Evolutionary conservation across 768 basidiomycete genomes (phyloP).

Genomic region (Multifurca ochricompacta): DNA sequence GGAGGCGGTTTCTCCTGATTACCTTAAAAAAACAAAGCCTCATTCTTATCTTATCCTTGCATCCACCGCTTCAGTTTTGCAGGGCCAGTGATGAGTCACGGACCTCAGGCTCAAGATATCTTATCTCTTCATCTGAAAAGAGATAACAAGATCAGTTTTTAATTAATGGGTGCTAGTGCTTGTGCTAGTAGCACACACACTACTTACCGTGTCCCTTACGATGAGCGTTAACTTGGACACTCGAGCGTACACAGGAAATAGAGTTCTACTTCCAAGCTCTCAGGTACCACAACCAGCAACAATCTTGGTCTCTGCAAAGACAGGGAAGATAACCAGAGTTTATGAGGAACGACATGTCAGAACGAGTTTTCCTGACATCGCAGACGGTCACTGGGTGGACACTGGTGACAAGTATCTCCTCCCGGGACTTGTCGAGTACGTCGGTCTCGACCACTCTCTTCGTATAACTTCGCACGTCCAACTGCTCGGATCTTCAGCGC

Average conservation of each 20-base stretch:
- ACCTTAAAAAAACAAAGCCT: neutral
- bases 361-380: conserved; percentile 22
- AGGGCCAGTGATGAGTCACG: neutral
- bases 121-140: neutral
- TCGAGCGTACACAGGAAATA: conserved; percentile 11
- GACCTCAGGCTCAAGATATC: conserved; percentile 4
- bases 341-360: conserved; percentile 18
- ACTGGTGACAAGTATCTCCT: conserved; percentile 36
- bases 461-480: neutral
- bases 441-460: conserved; percentile 1
- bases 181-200: neutral
- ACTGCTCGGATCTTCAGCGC: conserved; percentile 38
- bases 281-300: conserved; percentile 31
- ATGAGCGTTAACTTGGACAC: conserved; percentile 2
- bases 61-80: neutral
- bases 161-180: too few relatives aligned
- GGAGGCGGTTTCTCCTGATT: neutral
- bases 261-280: conserved; percentile 26
- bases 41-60: conserved; percentile 6
- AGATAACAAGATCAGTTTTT: conserved; percentile 1
- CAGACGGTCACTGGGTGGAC: conserved; percentile 29
- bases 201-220: neutral
- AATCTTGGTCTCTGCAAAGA: conserved; percentile 32
- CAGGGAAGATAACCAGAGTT: conserved; percentile 37
- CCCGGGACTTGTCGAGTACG: conserved; percentile 51